Evolutionary conservation across 306 rosid species (phyloP).

Genomic region (Medicago arabica): DNA sequence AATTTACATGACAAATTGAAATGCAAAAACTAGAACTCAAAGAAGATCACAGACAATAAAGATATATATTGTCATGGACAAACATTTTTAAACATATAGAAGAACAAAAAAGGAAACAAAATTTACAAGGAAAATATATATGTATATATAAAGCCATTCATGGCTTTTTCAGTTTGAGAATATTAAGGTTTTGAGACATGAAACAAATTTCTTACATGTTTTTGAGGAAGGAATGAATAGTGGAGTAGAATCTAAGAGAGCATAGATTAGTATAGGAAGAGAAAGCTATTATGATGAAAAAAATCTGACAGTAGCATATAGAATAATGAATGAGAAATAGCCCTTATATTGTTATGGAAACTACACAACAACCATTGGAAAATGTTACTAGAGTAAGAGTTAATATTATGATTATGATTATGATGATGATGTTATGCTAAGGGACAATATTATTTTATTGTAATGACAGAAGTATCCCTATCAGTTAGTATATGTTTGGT

Average conservation of each 20-base stretch:
- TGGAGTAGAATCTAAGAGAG: slow-evolving; percentile 40
- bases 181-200: slow-evolving; percentile 14
- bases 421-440: background rate
- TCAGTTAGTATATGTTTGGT: slow-evolving; percentile 21
- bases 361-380: slow-evolving; percentile 52
- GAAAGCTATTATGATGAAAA: slow-evolving; percentile 17
- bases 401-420: background rate
- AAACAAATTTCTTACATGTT: slow-evolving; percentile 53
- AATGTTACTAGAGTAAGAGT: background rate
- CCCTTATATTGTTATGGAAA: slow-evolving; percentile 48
- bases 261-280: background rate
- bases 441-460: slow-evolving; percentile 3
- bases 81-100: slow-evolving; percentile 9
- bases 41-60: slow-evolving; percentile 8
- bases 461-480: slow-evolving; percentile 22
- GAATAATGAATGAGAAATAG: slow-evolving; percentile 30
- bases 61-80: background rate
- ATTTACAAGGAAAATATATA: background rate
- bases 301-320: slow-evolving; percentile 37
- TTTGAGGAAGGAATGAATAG: slow-evolving; percentile 44
- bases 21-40: slow-evolving; percentile 30
- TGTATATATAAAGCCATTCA: background rate
- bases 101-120: slow-evolving; percentile 2
- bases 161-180: background rate
- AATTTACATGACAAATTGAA: slow-evolving; percentile 28